These are phyloP conservation scores for Epicoccum nigrum DNA, from an alignment of 2,329 filamentous ascomycete species.

Conservation along the genomic window DNA sequence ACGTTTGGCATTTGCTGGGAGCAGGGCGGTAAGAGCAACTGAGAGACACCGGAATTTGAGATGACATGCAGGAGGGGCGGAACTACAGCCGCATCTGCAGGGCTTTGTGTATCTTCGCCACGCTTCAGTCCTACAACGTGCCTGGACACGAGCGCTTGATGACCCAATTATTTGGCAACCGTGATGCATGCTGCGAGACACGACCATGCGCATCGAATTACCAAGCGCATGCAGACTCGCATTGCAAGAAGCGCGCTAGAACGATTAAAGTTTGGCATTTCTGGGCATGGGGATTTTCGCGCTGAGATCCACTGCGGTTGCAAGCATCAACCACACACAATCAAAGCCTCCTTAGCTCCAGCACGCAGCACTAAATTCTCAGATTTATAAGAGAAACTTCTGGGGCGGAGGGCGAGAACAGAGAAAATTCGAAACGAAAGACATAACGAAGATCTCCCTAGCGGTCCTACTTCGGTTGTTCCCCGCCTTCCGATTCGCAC, in stretches of 20 bases:
- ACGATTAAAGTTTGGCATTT: slow-evolving; percentile 17
- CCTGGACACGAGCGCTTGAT: slow-evolving; percentile 1
- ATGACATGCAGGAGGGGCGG: not conserved
- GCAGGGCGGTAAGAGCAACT: slow-evolving; percentile 4
- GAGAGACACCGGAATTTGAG: slow-evolving; percentile 6
- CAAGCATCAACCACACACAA: slow-evolving; percentile 32
- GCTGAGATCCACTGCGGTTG: slow-evolving; percentile 30
- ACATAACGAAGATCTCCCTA: slow-evolving; percentile 27
- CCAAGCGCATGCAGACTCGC: slow-evolving; percentile 5
- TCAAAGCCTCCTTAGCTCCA: slow-evolving; percentile 30
- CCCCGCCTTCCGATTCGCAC: slow-evolving; percentile 43
- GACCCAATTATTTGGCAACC: slow-evolving; percentile 1
- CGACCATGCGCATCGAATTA: slow-evolving; percentile 11
- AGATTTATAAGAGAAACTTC: slow-evolving; percentile 35
- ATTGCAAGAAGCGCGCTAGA: slow-evolving; percentile 12
- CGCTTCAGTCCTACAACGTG: not conserved
- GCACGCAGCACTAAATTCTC: slow-evolving; percentile 23
- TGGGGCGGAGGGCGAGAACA: slow-evolving; percentile 23
- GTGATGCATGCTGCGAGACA: not conserved
- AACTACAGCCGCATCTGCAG: not conserved
- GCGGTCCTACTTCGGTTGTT: slow-evolving; percentile 40
- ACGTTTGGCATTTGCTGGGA: slow-evolving; percentile 25
- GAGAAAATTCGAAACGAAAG: slow-evolving; percentile 24
- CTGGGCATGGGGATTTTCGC: slow-evolving; percentile 23
- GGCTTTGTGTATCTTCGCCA: not conserved